A percentile compares a stretch with the other conserved stretches of the same genome.
Conservation (phyloP, 192 early-diverging fungal genomes). For the Coemansia sp. region DNA sequence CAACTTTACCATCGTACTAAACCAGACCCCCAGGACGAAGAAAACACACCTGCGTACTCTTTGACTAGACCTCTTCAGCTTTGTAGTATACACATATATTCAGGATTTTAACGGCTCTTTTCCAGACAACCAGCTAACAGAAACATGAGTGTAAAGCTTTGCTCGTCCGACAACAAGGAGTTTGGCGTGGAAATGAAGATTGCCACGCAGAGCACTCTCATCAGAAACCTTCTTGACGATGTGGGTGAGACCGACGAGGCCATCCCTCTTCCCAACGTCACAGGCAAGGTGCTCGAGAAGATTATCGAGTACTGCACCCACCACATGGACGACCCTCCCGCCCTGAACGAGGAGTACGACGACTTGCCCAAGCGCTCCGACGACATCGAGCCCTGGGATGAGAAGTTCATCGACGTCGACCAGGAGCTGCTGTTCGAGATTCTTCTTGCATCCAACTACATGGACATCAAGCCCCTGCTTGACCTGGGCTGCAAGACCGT, state of each 20-base stretch:
- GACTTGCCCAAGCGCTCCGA: constrained; percentile 62
- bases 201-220: constrained; percentile 70
- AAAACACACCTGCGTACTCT: neutral
- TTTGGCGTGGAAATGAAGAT: constrained; percentile 66
- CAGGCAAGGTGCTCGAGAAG: constrained; percentile 69
- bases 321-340: constrained; percentile 70
- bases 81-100: constrained; percentile 7
- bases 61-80: neutral
- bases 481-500: constrained; percentile 98
- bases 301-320: constrained; percentile 83
- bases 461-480: constrained; percentile 95
- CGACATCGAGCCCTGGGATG: constrained; percentile 80
- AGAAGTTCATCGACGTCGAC: constrained; percentile 75
- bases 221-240: constrained; percentile 83
- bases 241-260: constrained; percentile 64
- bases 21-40: neutral
- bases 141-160: constrained; percentile 54
- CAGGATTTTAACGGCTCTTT: neutral
- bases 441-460: constrained; percentile 83
- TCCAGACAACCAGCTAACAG: constrained; percentile 1
- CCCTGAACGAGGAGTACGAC: constrained; percentile 53
- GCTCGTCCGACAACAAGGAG: constrained; percentile 63
- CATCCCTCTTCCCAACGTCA: constrained; percentile 81
- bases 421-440: constrained; percentile 80
- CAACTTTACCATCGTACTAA: neutral